These are phyloP conservation scores for Yarrowia sp. DNA, from an alignment of 805 yeast genomes.

Conservation along the genomic window DNA sequence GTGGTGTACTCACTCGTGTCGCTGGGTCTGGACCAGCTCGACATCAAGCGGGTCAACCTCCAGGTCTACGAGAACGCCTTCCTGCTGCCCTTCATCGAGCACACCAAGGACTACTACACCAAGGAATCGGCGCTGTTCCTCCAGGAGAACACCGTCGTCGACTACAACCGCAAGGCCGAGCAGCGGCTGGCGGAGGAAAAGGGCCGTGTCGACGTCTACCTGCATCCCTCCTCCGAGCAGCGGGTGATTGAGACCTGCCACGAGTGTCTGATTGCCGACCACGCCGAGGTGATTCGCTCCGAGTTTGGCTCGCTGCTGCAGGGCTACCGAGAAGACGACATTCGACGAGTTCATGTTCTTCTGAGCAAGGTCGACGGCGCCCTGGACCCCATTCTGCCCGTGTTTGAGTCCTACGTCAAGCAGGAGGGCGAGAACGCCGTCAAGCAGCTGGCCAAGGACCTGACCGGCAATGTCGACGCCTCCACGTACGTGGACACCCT, in stretches of 20 bases:
- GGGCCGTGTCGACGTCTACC: slow-evolving; percentile 73
- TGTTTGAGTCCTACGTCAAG: slow-evolving; percentile 76
- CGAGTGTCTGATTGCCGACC: slow-evolving; percentile 75
- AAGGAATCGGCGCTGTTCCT: slow-evolving; percentile 73
- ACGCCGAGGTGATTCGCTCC: slow-evolving; percentile 74
- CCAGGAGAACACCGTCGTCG: slow-evolving; percentile 79
- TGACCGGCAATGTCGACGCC: slow-evolving; percentile 61
- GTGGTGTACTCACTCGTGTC: slow-evolving; percentile 88
- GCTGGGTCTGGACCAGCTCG: slow-evolving; percentile 89
- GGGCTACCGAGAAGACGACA: slow-evolving; percentile 72
- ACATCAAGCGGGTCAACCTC: slow-evolving; percentile 82
- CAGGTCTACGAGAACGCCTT: slow-evolving; percentile 81
- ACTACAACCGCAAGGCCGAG: slow-evolving; percentile 87
- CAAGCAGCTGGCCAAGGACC: slow-evolving; percentile 58
- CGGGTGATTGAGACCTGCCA: slow-evolving; percentile 79
- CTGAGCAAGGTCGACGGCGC: slow-evolving; percentile 81
- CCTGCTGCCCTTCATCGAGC: slow-evolving; percentile 75
- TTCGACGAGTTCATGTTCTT: slow-evolving; percentile 76
- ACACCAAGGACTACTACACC: slow-evolving; percentile 62
- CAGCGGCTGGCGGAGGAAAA: slow-evolving; percentile 83
- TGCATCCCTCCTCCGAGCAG: slow-evolving; percentile 85
- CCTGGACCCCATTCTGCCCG: slow-evolving; percentile 74
- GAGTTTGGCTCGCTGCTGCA: slow-evolving; percentile 80
- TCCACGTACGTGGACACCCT: slow-evolving; percentile 80
- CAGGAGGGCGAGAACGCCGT: slow-evolving; percentile 67